A percentile compares a stretch with the other conserved stretches of the same genome.
Evolutionary conservation across 768 basidiomycete genomes (phyloP).

Genomic region (Podaxis rugospora): DNA sequence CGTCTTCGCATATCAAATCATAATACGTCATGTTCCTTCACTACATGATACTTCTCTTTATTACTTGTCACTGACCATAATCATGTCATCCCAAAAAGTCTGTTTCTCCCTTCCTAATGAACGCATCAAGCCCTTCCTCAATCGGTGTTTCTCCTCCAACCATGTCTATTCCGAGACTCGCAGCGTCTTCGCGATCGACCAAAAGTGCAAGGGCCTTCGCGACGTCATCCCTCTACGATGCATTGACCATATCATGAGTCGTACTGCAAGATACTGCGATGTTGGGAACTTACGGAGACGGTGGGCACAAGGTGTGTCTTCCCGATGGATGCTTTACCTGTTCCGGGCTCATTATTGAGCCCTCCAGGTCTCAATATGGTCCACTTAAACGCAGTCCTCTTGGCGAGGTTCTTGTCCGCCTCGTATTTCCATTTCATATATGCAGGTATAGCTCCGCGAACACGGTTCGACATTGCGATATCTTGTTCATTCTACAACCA

Average conservation of each 20-base stretch:
- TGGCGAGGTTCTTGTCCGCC: conserved; percentile 41
- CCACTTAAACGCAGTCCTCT: conserved; percentile 57
- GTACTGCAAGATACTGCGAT: background rate
- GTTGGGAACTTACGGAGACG: conserved; percentile 38
- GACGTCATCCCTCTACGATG: conserved; percentile 51
- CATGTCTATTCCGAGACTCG: conserved; percentile 57
- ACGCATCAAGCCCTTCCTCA: conserved; percentile 41
- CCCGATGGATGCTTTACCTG: conserved; percentile 49
- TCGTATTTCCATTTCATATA: conserved; percentile 49
- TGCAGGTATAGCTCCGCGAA: conserved; percentile 39
- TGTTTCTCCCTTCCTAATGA: conserved; percentile 45
- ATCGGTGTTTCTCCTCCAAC: conserved; percentile 47
- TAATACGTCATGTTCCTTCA: background rate
- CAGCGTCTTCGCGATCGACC: conserved; percentile 46
- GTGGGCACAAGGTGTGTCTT: conserved; percentile 41
- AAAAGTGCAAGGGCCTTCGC: conserved; percentile 44
- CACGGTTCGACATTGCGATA: conserved; percentile 32
- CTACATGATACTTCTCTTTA: background rate
- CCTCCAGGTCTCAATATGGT: conserved; percentile 65
- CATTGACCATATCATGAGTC: background rate
- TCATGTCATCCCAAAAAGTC: conserved; percentile 31
- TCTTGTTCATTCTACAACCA: conserved; percentile 40
- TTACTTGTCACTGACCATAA: background rate
- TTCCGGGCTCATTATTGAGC: conserved; percentile 45
- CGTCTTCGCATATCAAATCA: background rate